Base-by-base conservation (phyloP, 805 yeast genomes). In the Lachancea sp. region DNA sequence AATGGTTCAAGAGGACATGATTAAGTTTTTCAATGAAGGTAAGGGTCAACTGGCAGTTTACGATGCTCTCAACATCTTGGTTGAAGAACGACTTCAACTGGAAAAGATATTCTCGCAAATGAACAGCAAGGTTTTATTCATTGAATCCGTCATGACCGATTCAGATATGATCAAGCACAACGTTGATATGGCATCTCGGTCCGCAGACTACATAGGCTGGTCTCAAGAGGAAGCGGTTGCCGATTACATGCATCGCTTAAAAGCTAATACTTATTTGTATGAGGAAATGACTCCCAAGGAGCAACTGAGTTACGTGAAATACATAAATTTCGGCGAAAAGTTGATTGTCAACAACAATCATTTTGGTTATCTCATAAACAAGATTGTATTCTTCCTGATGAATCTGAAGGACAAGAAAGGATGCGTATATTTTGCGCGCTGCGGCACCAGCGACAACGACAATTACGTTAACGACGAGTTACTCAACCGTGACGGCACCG, bases 21-120 rank as follows among this genome's bases (percentile, higher is more conserved):
- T 74, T 41, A 65, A 69, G 18, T 88, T 84, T 54, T 87, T 86
- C 61, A 74, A 75, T 47, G 72, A 74, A 21, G 86, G 80, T 46
- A 77, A 77, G 54, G 97, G 97, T 8, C 98, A 92, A 64, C 86
- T 92, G 23, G 98, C 95, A 4, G 85, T 92, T 17, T 92, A 85
- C 62, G 99, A 92, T 63, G 97, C 97, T 0, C 83, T 92, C 37
- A 92, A 92, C 59, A 95, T 92, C 5, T 66, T 82, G 35, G 76
- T 81, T 16, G 70, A 72, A 37, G 83, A 81, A 49, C 72, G 99
- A 50, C 52, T 69, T 6, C 74, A 72, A 22, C 63, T 90, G 28
- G 74, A 73, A 20, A 69, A 70, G 24, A 62, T 63, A 43, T 78
- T 90, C 51, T 64, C 68, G 6, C 64, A 67, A 32, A 67, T 73